Conservation (phyloP, 768 basidiomycete genomes). For the Rhodotorula toruloides region DNA sequence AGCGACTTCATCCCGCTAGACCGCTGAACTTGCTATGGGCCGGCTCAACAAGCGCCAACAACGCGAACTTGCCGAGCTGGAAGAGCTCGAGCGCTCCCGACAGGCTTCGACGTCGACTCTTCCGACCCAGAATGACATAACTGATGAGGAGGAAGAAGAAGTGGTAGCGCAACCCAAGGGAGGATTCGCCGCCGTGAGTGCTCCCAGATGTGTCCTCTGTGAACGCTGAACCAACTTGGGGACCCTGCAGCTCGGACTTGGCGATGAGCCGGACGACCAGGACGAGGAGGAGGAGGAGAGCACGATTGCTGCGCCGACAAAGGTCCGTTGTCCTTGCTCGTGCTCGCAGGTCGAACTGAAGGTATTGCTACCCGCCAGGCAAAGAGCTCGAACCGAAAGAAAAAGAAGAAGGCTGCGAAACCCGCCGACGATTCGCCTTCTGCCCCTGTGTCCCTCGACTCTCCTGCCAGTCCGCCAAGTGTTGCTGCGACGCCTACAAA, state of each 20-base stretch:
- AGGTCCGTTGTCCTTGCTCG: neutral
- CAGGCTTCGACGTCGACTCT: neutral
- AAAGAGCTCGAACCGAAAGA: conserved; percentile 39
- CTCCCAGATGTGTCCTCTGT: neutral
- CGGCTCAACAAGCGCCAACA: conserved; percentile 48
- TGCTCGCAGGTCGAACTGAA: too few species aligned
- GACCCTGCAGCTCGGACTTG: conserved; percentile 45
- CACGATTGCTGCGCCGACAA: neutral
- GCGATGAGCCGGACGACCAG: conserved; percentile 42
- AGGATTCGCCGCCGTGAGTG: conserved; percentile 42
- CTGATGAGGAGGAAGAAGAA: conserved; percentile 17
- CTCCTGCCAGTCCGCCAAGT: neutral
- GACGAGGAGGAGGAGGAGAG: conserved; percentile 47
- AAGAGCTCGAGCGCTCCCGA: conserved; percentile 37
- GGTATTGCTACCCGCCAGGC: neutral
- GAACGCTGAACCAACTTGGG: neutral
- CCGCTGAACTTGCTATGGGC: conserved; percentile 14
- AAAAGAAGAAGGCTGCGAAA: conserved; percentile 45
- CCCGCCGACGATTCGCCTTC: conserved; percentile 10
- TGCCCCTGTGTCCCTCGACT: neutral
- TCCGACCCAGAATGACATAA: conserved; percentile 19
- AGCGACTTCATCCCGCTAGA: neutral
- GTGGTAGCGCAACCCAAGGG: conserved; percentile 13
- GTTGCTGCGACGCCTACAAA: conserved; percentile 3
- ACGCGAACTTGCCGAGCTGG: conserved; percentile 47